Percentiles rank a stretch among this genome's conserved stretches.
Evolutionary conservation across 75 land plant species (phyloP).

Genomic region (Pinus albicaulis): DNA sequence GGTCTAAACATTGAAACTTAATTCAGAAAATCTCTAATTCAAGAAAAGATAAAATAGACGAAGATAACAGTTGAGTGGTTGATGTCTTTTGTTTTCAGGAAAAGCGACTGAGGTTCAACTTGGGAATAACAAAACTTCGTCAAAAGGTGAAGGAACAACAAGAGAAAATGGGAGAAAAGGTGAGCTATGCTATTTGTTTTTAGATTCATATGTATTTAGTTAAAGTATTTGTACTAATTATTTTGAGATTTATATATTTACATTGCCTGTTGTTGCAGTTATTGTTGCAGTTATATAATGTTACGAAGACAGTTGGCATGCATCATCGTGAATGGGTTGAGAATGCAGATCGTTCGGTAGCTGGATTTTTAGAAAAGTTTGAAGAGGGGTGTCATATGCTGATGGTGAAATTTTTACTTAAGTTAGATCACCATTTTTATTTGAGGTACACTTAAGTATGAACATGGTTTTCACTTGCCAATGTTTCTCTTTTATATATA

Average conservation of each 20-base stretch:
- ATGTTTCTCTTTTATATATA: too few relatives aligned
- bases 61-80: neutral
- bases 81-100: conserved; percentile 29
- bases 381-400: conserved; percentile 94
- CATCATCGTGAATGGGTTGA: conserved; percentile 94
- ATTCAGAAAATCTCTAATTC: too few relatives aligned
- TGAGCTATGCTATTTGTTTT: neutral
- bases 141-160: conserved; percentile 68
- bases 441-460: too few relatives aligned
- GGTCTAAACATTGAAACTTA: too few relatives aligned
- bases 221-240: too few relatives aligned
- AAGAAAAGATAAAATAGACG: too few relatives aligned
- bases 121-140: conserved; percentile 52
- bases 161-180: conserved; percentile 57
- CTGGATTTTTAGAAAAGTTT: conserved; percentile 95
- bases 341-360: conserved; percentile 97
- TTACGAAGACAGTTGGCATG: conserved; percentile 77
- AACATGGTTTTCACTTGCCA: too few relatives aligned
- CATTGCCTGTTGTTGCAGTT: too few relatives aligned
- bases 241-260: too few relatives aligned
- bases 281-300: too few relatives aligned
- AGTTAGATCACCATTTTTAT: too few relatives aligned
- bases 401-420: conserved; percentile 74
- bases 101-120: conserved; percentile 51
- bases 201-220: neutral